phyloP scores from a whole-genome alignment of 768 basidiomycete species.

The Collybia sordida region DNA sequence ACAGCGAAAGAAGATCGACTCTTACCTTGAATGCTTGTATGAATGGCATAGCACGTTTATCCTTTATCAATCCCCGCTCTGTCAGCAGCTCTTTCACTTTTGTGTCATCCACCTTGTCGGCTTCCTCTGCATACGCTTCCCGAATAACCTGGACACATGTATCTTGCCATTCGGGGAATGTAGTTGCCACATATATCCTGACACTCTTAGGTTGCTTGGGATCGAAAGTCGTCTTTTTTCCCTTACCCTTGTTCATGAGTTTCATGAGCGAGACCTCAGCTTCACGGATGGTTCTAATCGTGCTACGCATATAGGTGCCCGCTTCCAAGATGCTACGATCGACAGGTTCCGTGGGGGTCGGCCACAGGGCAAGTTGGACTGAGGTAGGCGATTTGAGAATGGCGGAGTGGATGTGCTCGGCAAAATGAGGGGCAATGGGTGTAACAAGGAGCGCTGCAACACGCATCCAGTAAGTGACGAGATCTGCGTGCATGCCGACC shows the following conservation, averaged over 20 bases:
- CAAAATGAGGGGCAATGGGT: slow-evolving; percentile 91
- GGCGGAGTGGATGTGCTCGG: slow-evolving; percentile 85
- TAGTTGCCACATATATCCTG: slow-evolving; percentile 85
- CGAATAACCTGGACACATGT: slow-evolving; percentile 72
- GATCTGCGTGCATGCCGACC: slow-evolving; percentile 87
- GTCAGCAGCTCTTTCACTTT: slow-evolving; percentile 69
- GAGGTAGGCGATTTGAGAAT: slow-evolving; percentile 74
- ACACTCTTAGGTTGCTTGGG: slow-evolving; percentile 84
- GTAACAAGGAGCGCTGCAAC: slow-evolving; percentile 75
- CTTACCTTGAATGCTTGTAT: slow-evolving; percentile 89
- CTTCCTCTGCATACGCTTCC: slow-evolving; percentile 58
- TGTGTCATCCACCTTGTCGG: slow-evolving; percentile 77
- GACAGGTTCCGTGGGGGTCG: slow-evolving; percentile 57
- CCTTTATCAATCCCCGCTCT: slow-evolving; percentile 82
- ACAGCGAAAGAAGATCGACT: background rate
- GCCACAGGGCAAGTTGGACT: slow-evolving; percentile 85
- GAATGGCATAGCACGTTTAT: slow-evolving; percentile 96
- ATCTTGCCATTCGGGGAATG: slow-evolving; percentile 95
- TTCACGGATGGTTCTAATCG: slow-evolving; percentile 90
- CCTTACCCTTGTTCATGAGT: slow-evolving; percentile 68
- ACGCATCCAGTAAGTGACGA: slow-evolving; percentile 85
- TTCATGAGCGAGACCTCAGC: slow-evolving; percentile 79
- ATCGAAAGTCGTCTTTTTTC: slow-evolving; percentile 61
- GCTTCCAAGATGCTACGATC: slow-evolving; percentile 72
- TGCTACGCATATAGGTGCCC: slow-evolving; percentile 82